Percentiles rank a stretch among this genome's conserved stretches.
Conservation (phyloP, 208 protist genomes). For the Leishmania arabica region DNA sequence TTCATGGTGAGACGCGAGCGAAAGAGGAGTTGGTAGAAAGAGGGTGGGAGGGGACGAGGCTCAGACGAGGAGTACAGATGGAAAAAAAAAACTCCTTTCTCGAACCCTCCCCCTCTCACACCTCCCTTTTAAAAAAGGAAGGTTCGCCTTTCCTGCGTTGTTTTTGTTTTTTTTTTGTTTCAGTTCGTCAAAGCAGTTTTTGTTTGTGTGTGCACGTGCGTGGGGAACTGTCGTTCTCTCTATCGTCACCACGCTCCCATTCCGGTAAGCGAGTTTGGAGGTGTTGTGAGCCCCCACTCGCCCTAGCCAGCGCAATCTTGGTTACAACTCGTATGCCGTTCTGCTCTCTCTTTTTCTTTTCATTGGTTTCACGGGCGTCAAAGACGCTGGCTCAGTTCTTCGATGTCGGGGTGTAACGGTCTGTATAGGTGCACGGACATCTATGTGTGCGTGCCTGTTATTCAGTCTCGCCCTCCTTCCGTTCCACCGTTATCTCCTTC, state of each 20-base stretch:
- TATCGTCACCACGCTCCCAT: neutral
- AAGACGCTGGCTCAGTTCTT: neutral
- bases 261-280: neutral
- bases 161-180: no score
- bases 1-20: no score
- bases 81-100: no score
- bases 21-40: no score
- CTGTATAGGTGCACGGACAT: neutral
- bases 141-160: no score
- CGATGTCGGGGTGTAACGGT: neutral
- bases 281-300: slow-evolving; percentile 3
- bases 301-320: neutral
- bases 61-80: no score
- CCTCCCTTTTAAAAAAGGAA: no score
- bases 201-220: neutral
- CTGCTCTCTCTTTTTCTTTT: neutral
- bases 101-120: no score
- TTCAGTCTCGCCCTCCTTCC: neutral
- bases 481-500: neutral
- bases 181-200: neutral
- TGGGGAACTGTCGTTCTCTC: neutral
- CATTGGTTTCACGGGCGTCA: neutral
- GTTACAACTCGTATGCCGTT: no score
- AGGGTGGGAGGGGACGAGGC: no score
- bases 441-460: neutral